Evolutionary conservation across 2,329 filamentous ascomycete genomes (phyloP), one percentile per base, ranked within the genome.

Genomic region (Geosmithia putterillii): DNA sequence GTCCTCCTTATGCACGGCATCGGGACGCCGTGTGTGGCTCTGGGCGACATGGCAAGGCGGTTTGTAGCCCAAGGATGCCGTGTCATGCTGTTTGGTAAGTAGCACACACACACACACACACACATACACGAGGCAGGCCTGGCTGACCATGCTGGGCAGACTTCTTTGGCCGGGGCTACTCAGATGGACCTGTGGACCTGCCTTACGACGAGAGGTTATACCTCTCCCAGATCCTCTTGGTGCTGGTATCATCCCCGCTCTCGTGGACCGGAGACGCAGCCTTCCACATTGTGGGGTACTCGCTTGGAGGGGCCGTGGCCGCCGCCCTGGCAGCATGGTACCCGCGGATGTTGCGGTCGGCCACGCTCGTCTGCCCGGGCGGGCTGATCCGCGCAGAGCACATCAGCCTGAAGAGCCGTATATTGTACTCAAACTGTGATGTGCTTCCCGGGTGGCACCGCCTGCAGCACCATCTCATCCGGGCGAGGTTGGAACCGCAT

Each of bases 1-100:
- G 78, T 90, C 1, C 63, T 94, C 14, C 64, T 94, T 21, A 63
- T 94, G 15, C 87, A 90, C 58, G 87, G 87, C 5, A 89, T 92
- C 53, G 84, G 79, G 41, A 92, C 86, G 6, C 86, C 87, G 0
- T 80, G 79, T 47, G 66, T 89, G 40, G 73, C 83, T 0, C 63
- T 90, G 17, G 79, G 77, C 2, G 70, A 74, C 37, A 57, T 92
- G 32, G 83, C 82, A 14, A 68, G 77, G 54, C 73, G 70, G 42
- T 68, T 94, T 42, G 83, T 74, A 1, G 63, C 65, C 7, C 70
- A 67, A 44, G 83, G 85, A 1, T 88, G 75, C 57, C 71, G 86
- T 47, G 86, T 94, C 2, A 81, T 94, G 74, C 63, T 90, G 2
- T 87, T 90, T 55, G 80, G 77, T 75, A 62, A 61, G 72, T 68